Percentiles rank a stretch among this genome's conserved stretches.
Conservation (phyloP, 1,139 yeast species). For the Nakaseomyces glabratus region DNA sequence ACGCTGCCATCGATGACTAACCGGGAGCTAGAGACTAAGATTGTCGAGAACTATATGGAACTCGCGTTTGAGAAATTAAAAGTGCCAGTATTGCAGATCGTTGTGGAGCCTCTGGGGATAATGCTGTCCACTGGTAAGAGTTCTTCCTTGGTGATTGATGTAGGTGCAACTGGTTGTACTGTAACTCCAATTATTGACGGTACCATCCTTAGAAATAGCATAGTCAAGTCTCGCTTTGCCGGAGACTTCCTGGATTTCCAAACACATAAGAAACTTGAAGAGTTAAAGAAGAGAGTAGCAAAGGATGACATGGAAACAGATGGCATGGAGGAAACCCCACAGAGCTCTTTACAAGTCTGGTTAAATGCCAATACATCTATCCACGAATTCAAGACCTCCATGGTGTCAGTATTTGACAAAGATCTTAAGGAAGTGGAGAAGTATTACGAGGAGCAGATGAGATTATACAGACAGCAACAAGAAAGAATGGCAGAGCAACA, state of each 20-base stretch:
- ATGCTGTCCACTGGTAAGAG: conserved; percentile 61
- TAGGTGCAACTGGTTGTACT: conserved; percentile 52
- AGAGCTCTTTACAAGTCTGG: conserved; percentile 20
- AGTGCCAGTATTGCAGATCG: conserved; percentile 58
- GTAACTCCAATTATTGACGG: conserved; percentile 72
- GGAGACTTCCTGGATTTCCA: conserved; percentile 63
- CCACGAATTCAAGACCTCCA: conserved; percentile 24
- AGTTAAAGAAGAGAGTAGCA: conserved; percentile 9
- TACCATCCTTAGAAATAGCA: conserved; percentile 50
- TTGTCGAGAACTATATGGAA: conserved; percentile 39
- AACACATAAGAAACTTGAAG: conserved; percentile 31
- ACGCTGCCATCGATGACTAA: conserved; percentile 49
- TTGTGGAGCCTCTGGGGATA: conserved; percentile 63
- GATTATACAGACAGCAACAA: conserved; percentile 19
- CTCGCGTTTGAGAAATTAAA: conserved; percentile 55
- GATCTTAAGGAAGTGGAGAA: conserved; percentile 24
- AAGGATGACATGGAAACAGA: conserved; percentile 5
- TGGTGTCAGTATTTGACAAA: conserved; percentile 27
- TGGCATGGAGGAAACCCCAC: conserved; percentile 1
- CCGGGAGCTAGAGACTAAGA: conserved; percentile 34
- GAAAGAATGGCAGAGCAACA: conserved; percentile 13
- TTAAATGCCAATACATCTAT: conserved; percentile 25
- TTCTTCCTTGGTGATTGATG: conserved; percentile 59
- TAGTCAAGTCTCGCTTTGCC: conserved; percentile 52
- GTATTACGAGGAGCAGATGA: conserved; percentile 20